Base-by-base conservation (phyloP, 2,329 filamentous ascomycete genomes). In the Dichotomopilus funicola region DNA sequence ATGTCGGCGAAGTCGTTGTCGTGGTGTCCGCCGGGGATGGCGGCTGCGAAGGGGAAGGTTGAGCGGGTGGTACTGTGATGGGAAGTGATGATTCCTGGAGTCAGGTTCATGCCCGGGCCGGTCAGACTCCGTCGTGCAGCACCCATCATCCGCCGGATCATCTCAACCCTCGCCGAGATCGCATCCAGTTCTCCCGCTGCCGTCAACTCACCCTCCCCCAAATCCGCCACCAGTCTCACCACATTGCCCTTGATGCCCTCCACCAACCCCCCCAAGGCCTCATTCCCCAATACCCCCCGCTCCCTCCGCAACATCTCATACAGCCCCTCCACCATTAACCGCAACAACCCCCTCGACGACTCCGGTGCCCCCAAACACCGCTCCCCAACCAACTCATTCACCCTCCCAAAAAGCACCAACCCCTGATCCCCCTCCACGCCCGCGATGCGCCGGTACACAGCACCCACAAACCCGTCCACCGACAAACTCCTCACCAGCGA, bases 1-100 rank as follows among this genome's bases (percentile, higher is more conserved):
- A 78, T 75, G 54, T 73, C 66, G 1, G 61, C 63, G 44, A 72
- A 64, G 63, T 78, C 76, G 55, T 78, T 79, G 64, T 77, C 70
- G 53, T 78, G 75, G 5, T 73, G 68, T 4, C 60, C 59, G 0
- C 59, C 58, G 0, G 59, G 59, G 3, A 56, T 37, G 4, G 6
- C 76, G 68, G 50, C 59, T 61, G 6, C 71, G 66, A 38, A 61
- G 58, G 11, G 72, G 68, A 27, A 74, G 55, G 57, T 73, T 66
- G 53, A 50, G 54, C 51, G 12, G 33, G 58, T 5, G 31, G 7
- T 2, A 3, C n/a, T 27, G 13, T 31, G 11, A 31, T 5, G n/a
- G 6, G 4, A 4, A n/a, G 38, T n/a, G 40, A 13, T 10, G 19
- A 4, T 13, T 8, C 31, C 9, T 6, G 11, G 13, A 3, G 38